These are phyloP conservation scores for Ogataea neopini DNA, from an alignment of 805 yeast species.

Conservation along the genomic window DNA sequence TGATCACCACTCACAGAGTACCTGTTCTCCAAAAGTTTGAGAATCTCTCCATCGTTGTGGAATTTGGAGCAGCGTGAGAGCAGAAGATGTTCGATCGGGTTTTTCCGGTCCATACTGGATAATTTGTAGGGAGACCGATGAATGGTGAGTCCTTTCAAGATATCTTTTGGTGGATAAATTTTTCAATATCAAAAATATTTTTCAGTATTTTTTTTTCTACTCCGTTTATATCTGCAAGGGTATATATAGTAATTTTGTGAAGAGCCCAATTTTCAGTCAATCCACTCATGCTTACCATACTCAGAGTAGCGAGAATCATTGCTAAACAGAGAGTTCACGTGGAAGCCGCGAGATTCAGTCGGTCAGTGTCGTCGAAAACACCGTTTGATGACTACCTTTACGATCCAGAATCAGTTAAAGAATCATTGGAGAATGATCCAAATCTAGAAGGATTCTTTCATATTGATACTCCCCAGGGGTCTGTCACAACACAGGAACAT, in stretches of 20 bases:
- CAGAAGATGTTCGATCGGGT: conserved; percentile 47
- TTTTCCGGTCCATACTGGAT: conserved; percentile 48
- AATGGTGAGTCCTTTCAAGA: too few relatives aligned
- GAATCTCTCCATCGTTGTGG: conserved; percentile 37
- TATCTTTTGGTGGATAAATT: too few relatives aligned
- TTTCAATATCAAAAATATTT: neutral
- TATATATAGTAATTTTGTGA: too few relatives aligned
- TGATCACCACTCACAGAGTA: conserved; percentile 49
- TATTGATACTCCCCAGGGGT: neutral
- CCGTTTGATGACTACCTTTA: conserved; percentile 23
- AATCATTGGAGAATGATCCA: conserved; percentile 31
- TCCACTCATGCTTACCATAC: too few relatives aligned
- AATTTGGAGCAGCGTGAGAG: conserved; percentile 44
- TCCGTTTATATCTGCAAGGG: too few relatives aligned
- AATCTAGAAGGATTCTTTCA: conserved; percentile 32
- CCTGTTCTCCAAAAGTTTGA: conserved; percentile 44
- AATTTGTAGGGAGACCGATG: too few relatives aligned
- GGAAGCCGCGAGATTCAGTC: neutral
- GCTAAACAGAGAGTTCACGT: neutral
- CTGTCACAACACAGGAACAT: neutral
- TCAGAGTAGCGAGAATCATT: too few relatives aligned
- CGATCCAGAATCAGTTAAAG: conserved; percentile 14
- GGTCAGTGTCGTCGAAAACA: conserved; percentile 9
- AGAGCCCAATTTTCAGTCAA: too few relatives aligned
- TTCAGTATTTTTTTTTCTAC: neutral